Evolutionary conservation across 306 rosid species (phyloP), one percentile per base, ranked within the genome.

Genomic region (Pueraria montana): DNA sequence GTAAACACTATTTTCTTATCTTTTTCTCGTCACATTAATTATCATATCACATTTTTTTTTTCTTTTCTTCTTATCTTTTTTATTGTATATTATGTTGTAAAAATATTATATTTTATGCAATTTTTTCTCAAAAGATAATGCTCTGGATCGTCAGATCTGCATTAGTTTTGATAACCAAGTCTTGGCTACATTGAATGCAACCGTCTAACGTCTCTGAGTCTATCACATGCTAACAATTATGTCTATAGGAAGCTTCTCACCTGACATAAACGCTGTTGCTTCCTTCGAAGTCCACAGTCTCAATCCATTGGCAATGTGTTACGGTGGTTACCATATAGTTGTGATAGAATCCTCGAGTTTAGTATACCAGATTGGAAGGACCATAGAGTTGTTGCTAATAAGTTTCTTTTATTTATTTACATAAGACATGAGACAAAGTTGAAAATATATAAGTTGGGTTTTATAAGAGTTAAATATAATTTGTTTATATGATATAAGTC

Each of bases 141-240:
- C n/a, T 58, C 0, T 23, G 7, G 11, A 50, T 17, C 2, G 13
- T 76, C 6, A 14, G 45, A 23, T 24, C 18, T 40, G 71, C 42
- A 59, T 76, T 9, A 24, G 43, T 2, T 6, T 38, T 38, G 43
- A 77, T 26, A 65, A 45, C 5, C 8, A 77, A 26, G 74, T 65
- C 34, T 48, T 30, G 24, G 21, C n/a, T 18, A 30, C 52, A 78
- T 34, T 78, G 74, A 78, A 46, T 77, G 62, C 61, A 62, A 77
- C 27, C 70, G 36, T 76, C 9, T 24, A 23, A 75, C 23, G 2
- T 21, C 67, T 20, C 67, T 36, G 52, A 46, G 52, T 13, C 1
- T 12, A 74, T 74, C 4, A 13, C 42, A 26, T 61, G 80, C 36
- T 30, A 11, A 43, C 49, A 43, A 43, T 40, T 40, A 59, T 13